Conservation (phyloP, 176 grass and related monocot genomes). For the Stipa capillata region DNA sequence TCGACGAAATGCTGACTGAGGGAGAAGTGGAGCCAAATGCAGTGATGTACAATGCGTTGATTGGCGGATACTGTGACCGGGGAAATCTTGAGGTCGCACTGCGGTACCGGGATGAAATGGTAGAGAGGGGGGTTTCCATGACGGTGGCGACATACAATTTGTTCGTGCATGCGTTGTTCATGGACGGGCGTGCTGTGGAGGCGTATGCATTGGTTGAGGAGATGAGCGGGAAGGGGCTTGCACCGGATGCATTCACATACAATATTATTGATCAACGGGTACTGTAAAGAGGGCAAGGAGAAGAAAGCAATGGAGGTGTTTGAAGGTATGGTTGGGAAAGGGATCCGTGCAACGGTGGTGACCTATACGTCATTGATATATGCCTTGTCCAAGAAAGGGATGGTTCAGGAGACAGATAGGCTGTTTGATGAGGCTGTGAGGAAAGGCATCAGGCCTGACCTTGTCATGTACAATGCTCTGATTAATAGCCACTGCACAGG, state of each 20-base stretch:
- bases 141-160: slow-evolving; percentile 28
- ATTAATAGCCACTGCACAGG: slow-evolving; percentile 40
- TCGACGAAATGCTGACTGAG: slow-evolving; percentile 33
- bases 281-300: slow-evolving; percentile 57
- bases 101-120: slow-evolving; percentile 28
- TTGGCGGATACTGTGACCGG: slow-evolving; percentile 24
- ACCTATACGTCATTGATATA: slow-evolving; percentile 69
- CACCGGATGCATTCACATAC: slow-evolving; percentile 46
- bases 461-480: slow-evolving; percentile 72
- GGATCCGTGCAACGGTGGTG: slow-evolving; percentile 34
- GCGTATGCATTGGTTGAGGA: slow-evolving; percentile 41
- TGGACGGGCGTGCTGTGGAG: slow-evolving; percentile 13
- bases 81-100: slow-evolving; percentile 13
- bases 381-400: slow-evolving; percentile 47
- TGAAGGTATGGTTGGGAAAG: slow-evolving; percentile 36
- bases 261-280: slow-evolving; percentile 74
- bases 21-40: slow-evolving; percentile 18
- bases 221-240: slow-evolving; percentile 39
- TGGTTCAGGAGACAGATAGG: slow-evolving; percentile 25
- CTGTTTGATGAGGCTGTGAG: slow-evolving; percentile 47
- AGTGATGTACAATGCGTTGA: slow-evolving; percentile 42
- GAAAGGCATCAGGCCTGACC: slow-evolving; percentile 47
- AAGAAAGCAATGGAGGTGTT: slow-evolving; percentile 53
- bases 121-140: slow-evolving; percentile 23
- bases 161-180: slow-evolving; percentile 40